Conservation (phyloP, 306 rosid genomes). For the Sphenostylis stenocarpa region DNA sequence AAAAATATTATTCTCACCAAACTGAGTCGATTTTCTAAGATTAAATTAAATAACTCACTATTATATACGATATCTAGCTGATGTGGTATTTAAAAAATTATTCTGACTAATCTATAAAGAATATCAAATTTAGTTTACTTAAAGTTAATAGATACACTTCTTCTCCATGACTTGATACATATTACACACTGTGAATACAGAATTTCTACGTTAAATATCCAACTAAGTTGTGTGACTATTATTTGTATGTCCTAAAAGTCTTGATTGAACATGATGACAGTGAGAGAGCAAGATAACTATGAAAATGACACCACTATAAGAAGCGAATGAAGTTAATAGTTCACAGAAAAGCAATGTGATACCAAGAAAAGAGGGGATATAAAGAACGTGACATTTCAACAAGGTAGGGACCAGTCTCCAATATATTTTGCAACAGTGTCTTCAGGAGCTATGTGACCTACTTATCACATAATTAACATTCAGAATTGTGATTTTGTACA, state of each 20-base stretch:
- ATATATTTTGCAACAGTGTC: constrained; percentile 32
- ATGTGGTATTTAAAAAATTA: too few relatives aligned
- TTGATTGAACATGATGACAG: constrained; percentile 37
- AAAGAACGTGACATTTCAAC: constrained; percentile 26
- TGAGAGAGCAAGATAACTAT: constrained; percentile 39
- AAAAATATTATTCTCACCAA: too few relatives aligned
- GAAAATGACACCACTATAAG: constrained; percentile 48
- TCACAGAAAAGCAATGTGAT: constrained; percentile 32
- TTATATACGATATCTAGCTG: too few relatives aligned
- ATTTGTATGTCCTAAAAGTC: constrained; percentile 20
- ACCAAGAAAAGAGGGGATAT: constrained; percentile 33
- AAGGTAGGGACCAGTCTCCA: constrained; percentile 37
- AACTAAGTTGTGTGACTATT: constrained; percentile 20
- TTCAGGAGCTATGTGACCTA: constrained; percentile 13
- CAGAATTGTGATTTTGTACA: constrained; percentile 23
- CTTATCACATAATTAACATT: constrained; percentile 33
- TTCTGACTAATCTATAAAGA: neutral
- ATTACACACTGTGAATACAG: neutral
- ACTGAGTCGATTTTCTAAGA: too few relatives aligned
- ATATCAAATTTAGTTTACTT: neutral
- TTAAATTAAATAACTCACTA: too few relatives aligned
- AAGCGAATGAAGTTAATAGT: constrained; percentile 41
- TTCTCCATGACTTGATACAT: neutral
- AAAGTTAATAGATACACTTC: neutral
- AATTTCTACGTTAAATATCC: constrained; percentile 7